These are phyloP conservation scores for Theobroma grandiflorum DNA, from an alignment of 441 rosid genomes.

Conservation along the genomic window DNA sequence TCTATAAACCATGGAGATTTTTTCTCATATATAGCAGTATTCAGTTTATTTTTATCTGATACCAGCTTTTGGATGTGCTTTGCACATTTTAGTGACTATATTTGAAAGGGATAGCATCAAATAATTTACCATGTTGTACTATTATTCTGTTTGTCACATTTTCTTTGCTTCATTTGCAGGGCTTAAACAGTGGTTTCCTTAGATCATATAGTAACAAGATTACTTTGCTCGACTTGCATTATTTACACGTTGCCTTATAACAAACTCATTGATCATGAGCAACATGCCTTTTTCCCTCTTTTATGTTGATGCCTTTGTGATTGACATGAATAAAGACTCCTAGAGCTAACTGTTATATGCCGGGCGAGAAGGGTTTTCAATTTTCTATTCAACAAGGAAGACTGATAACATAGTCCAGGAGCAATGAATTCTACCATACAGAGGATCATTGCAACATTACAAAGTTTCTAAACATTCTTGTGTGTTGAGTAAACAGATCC, in stretches of 20 bases:
- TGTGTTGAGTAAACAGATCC: background rate
- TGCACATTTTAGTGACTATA: conserved; percentile 10
- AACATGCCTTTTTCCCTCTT: background rate
- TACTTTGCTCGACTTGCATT: background rate
- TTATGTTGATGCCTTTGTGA: conserved; percentile 2
- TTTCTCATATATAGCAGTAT: conserved; percentile 31
- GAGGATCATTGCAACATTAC: background rate
- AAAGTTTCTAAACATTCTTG: background rate
- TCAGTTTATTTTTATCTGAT: conserved; percentile 25
- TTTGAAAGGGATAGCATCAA: conserved; percentile 10
- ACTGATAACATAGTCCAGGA: background rate
- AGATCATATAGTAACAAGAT: background rate
- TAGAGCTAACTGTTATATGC: background rate
- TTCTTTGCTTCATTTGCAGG: conserved; percentile 16
- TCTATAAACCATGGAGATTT: conserved; percentile 14
- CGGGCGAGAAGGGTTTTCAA: background rate
- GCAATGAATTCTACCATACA: background rate
- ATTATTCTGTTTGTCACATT: conserved; percentile 25
- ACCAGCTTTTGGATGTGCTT: conserved; percentile 23
- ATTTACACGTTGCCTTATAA: conserved; percentile 16
- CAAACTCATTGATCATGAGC: background rate
- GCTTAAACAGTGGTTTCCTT: conserved; percentile 4
- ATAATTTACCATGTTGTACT: conserved; percentile 25
- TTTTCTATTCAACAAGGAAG: background rate
- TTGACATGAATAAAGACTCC: background rate